These are phyloP conservation scores for Hansenula anomala DNA, from an alignment of 1,139 yeast genomes.

Conservation along the genomic window DNA sequence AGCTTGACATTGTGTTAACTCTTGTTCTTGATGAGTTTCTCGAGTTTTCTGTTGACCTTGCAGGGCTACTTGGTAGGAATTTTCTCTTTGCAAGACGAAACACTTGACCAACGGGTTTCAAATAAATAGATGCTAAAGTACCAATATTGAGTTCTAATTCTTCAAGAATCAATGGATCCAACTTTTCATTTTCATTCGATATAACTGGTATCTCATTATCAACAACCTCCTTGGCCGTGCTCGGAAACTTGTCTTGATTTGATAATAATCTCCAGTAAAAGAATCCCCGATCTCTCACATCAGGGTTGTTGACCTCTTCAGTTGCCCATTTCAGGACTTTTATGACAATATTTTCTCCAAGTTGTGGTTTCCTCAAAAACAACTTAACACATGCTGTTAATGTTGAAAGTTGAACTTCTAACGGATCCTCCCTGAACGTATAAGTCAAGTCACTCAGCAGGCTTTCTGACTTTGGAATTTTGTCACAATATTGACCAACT, in stretches of 20 bases:
- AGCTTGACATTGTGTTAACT: slow-evolving; percentile 6
- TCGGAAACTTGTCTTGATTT: slow-evolving; percentile 34
- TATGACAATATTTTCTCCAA: slow-evolving; percentile 55
- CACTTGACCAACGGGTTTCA: slow-evolving; percentile 77
- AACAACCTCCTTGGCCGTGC: slow-evolving; percentile 44
- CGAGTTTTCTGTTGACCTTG: slow-evolving; percentile 25
- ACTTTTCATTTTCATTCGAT: slow-evolving; percentile 60
- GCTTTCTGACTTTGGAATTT: slow-evolving; percentile 41
- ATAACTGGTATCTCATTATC: slow-evolving; percentile 61
- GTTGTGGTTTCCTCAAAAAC: slow-evolving; percentile 53
- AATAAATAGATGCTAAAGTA: slow-evolving; percentile 73
- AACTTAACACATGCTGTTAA: slow-evolving; percentile 73
- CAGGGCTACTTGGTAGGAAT: slow-evolving; percentile 56
- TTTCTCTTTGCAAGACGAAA: slow-evolving; percentile 63
- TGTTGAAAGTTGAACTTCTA: slow-evolving; percentile 69
- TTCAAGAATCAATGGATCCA: slow-evolving; percentile 68
- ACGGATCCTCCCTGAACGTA: slow-evolving; percentile 54
- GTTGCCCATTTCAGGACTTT: slow-evolving; percentile 65
- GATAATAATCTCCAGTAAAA: slow-evolving; percentile 83
- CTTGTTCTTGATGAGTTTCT: slow-evolving; percentile 2
- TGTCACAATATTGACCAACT: slow-evolving; percentile 63
- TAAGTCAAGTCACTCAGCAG: slow-evolving; percentile 43
- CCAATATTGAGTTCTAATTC: slow-evolving; percentile 84
- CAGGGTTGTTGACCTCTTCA: slow-evolving; percentile 74
- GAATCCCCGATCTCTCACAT: slow-evolving; percentile 78